Conservation (phyloP, 345 rosid species). For the Geranium brycei region DNA sequence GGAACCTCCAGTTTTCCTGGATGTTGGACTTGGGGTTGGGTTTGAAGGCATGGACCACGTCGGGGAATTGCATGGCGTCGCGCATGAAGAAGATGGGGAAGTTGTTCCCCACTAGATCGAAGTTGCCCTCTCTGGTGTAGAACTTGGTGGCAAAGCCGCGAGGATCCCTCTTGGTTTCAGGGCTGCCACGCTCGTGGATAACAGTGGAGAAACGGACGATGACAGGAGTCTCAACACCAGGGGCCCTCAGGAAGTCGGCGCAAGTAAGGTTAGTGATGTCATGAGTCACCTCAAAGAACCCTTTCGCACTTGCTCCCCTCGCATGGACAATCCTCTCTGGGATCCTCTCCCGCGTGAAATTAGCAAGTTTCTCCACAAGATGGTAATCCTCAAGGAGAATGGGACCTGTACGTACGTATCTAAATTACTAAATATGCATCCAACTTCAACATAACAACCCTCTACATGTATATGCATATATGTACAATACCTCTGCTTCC, state of each 20-base stretch:
- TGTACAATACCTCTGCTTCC: slow-evolving; percentile 28
- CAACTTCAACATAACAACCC: no score
- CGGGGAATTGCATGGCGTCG: slow-evolving; percentile 10
- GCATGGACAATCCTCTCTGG: slow-evolving; percentile 99
- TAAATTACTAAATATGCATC: no score
- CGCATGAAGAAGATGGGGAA: slow-evolving; percentile 8
- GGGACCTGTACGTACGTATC: slow-evolving; percentile 43
- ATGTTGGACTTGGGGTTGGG: slow-evolving; percentile 11
- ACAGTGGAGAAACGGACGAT: slow-evolving; percentile 97
- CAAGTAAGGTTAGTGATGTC: slow-evolving; percentile 61
- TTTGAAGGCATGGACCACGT: slow-evolving; percentile 4
- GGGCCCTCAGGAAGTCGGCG: slow-evolving; percentile 92
- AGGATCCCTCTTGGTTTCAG: slow-evolving; percentile 90
- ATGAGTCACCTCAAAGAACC: slow-evolving; percentile 96
- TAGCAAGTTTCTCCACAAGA: slow-evolving; percentile 81
- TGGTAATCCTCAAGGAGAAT: slow-evolving; percentile 95
- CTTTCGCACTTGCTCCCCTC: slow-evolving; percentile 97
- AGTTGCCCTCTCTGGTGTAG: slow-evolving; percentile 63
- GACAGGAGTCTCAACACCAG: slow-evolving; percentile 89
- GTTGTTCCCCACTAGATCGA: slow-evolving; percentile 10
- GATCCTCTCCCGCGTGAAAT: slow-evolving; percentile 82
- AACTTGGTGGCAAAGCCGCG: slow-evolving; percentile 98
- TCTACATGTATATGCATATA: no score
- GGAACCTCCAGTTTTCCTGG: slow-evolving; percentile 12
- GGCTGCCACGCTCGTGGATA: slow-evolving; percentile 97